A percentile compares a stretch with the other conserved stretches of the same genome.
Conservation (phyloP, 2,329 filamentous ascomycete genomes). For the Claviceps sp. region DNA sequence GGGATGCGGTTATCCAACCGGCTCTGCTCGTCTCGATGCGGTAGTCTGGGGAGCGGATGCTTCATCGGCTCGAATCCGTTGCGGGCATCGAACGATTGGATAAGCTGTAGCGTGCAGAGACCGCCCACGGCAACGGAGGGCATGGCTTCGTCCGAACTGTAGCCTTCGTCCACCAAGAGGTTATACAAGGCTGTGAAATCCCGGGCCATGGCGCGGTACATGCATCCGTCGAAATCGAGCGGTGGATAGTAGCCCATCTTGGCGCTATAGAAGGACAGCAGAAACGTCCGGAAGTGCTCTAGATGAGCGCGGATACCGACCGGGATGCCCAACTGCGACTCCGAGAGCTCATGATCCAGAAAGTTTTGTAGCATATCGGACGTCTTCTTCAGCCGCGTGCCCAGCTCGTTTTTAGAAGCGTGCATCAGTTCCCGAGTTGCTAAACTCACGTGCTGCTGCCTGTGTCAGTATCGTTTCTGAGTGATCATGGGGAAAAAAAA, state of each 20-base stretch:
- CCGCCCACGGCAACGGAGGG: conserved; percentile 48
- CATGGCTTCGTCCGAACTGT: conserved; percentile 33
- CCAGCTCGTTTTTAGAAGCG: conserved; percentile 49
- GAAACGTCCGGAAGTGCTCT: conserved; percentile 56
- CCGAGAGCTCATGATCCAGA: conserved; percentile 56
- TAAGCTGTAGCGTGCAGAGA: conserved; percentile 55
- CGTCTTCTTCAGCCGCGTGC: conserved; percentile 44
- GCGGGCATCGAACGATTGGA: conserved; percentile 51
- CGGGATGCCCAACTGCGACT: conserved; percentile 50
- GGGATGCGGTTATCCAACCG: conserved; percentile 20
- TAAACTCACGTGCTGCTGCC: conserved; percentile 33
- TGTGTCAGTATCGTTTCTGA: not conserved
- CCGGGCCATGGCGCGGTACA: conserved; percentile 47
- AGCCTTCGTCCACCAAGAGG: conserved; percentile 52
- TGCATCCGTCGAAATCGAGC: conserved; percentile 24
- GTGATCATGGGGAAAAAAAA: no score
- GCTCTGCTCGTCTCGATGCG: conserved; percentile 24
- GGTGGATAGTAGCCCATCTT: conserved; percentile 65
- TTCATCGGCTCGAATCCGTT: conserved; percentile 46
- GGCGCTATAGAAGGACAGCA: conserved; percentile 51
- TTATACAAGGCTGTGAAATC: conserved; percentile 63
- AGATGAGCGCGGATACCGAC: conserved; percentile 50
- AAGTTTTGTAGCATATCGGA: conserved; percentile 50
- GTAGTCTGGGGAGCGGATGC: conserved; percentile 55
- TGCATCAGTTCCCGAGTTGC: conserved; percentile 53